Evolutionary conservation across 2,329 filamentous ascomycete species (phyloP), one percentile per base, ranked within the genome.

Genomic region (Fusarium praegraminearum): DNA sequence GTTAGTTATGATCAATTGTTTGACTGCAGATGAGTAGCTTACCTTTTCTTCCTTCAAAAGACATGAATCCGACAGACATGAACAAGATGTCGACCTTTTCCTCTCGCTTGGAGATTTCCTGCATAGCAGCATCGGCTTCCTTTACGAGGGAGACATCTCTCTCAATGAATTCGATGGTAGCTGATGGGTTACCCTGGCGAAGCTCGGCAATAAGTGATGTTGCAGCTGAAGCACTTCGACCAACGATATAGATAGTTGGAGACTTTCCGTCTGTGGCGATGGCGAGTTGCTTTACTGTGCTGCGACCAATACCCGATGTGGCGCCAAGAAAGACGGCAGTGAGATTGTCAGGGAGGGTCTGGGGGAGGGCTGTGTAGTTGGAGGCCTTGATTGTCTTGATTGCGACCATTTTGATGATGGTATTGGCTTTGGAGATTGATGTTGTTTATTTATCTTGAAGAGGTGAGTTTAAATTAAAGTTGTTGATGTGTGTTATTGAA

Each of bases 121-220:
- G 36, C 53, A 61, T 74, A 26, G 83, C 85, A 0, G 82, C 79
- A 2, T 77, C 73, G 59, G 87, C 85, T 8, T 87, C 84, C n/a
- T 82, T 83, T 7, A 88, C 76, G 0, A 87, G 77, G 1, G 82
- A 83, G 18, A 85, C 78, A 65, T 89, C 85, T 4, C 78, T 78
- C 32, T 83, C 79, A 28, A 87, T 78, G 69, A 87, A 87, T 22
- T 78, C 76, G 54, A 84, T 78, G 4, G 75, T 76, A 1, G 81
- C 85, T 1, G 78, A 75, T 0, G 81, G 78, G 51, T 85, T 87
- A 4, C 81, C 65, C 5, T 73, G 55, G 8, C 78, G 74, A 4
- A 86, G 75, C 43, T 85, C 83, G 2, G 78, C 75, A 0, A 82
- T 73, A 38, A 86, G 78, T 6, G 76, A 73, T 4, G 75, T 69